Evolutionary conservation across 805 yeast species (phyloP), one percentile per base, ranked within the genome.

Genomic region (Starmerella potacharoeniae): DNA sequence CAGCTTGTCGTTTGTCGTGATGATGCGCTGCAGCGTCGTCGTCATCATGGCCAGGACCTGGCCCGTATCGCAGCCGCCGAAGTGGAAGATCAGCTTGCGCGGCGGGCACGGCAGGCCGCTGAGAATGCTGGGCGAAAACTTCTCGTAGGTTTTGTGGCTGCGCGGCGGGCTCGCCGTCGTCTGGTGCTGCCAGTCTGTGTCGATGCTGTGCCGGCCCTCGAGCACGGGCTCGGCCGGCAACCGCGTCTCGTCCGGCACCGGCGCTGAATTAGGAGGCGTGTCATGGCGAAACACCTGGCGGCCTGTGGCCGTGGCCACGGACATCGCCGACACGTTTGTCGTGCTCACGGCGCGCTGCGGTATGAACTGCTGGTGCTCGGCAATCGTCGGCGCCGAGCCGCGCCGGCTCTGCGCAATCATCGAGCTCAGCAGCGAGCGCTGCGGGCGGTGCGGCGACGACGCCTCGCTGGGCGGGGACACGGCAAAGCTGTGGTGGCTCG

Each of bases 21-120:
- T 84, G 49, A 93, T 89, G 66, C 86, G 86, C 60, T 88, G 88
- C 53, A 91, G 73, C 52, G 91, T 73, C 7, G 95, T 83, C 22
- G 96, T 80, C 51, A 91, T 75, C 97, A 93, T 91, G 46, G 81
- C 69, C 45, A 93, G 75, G 31, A 93, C 75, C 59, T 86, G 91
- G 56, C 82, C 80, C 1, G 86, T 88, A 0, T 95, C 90, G 65
- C 82, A 86, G 44, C 83, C 84, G 10, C 88, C 89, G 48, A 91
- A 86, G 65, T 88, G 84, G 58, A 83, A 71, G 6, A 49, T 49
- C 33, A 37, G 42, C 11, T 11, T 28, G 30, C 52, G 57, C 28
- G 48, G 58, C 22, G 63, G 58, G 30, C 59, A 49, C 17, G 43
- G 37, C 8, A 58, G 47, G 34, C 53, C 49, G 10, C 48, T 53